phyloP scores from a whole-genome alignment of 257 asterid genomes.

The Nicotiana attenuata region DNA sequence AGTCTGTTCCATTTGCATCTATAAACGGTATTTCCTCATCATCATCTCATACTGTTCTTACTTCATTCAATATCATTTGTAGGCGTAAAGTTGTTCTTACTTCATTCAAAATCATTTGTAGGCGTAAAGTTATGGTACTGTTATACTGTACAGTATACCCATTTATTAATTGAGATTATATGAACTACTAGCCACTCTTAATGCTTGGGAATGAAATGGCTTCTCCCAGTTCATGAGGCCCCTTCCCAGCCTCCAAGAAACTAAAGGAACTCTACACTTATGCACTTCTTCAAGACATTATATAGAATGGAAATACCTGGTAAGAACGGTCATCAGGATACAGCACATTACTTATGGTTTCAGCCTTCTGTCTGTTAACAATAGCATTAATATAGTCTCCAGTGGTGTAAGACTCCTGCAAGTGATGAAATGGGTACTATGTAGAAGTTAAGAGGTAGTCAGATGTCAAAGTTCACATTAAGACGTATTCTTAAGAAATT shows the following conservation, averaged over 20 bases:
- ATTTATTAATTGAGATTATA: neutral
- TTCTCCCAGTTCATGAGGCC: too few relatives aligned
- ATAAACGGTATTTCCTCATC: neutral
- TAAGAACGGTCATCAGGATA: conserved; percentile 55
- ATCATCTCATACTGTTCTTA: neutral
- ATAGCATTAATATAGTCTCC: conserved; percentile 47
- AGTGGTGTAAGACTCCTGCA: conserved; percentile 43
- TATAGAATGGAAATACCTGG: conserved; percentile 28
- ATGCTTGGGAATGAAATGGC: too few relatives aligned
- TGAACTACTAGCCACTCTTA: neutral
- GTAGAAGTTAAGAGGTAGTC: neutral
- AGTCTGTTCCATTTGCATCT: neutral
- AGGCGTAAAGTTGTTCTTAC: neutral
- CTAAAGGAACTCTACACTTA: neutral
- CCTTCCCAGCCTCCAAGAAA: neutral
- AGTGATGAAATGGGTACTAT: neutral
- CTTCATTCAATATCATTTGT: neutral
- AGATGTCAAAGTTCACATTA: neutral
- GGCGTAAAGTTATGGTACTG: too few relatives aligned
- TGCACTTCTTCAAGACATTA: neutral
- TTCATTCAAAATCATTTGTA: too few relatives aligned
- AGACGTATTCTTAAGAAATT: neutral
- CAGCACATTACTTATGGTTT: conserved; percentile 42
- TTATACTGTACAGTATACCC: neutral
- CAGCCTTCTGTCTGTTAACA: conserved; percentile 45